Percentiles rank a stretch among this genome's conserved stretches.
Evolutionary conservation across 2,329 filamentous ascomycete species (phyloP).

Genomic region (Plectosphaerella plurivora): DNA sequence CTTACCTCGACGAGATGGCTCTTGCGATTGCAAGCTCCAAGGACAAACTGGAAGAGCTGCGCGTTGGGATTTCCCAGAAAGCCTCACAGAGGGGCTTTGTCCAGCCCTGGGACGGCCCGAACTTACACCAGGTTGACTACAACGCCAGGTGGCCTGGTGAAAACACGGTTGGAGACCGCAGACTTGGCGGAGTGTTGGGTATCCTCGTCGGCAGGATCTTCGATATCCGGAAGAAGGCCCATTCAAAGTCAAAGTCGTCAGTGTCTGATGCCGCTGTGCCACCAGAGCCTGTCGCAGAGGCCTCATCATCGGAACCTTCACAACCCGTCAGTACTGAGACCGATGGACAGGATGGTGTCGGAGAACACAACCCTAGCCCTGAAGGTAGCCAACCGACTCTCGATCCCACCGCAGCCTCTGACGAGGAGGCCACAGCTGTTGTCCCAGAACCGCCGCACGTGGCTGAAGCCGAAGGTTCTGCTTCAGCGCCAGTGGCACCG

Average conservation of each 20-base stretch:
- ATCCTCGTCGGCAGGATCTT: slow-evolving; percentile 64
- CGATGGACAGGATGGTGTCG: background rate
- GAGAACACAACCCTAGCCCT: background rate
- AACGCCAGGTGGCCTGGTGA: slow-evolving; percentile 51
- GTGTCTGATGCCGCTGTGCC: background rate
- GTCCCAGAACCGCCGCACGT: too few relatives aligned
- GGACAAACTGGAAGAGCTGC: slow-evolving; percentile 62
- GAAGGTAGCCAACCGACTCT: background rate
- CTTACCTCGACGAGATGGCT: slow-evolving; percentile 79
- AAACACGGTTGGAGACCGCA: slow-evolving; percentile 55
- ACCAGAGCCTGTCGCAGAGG: background rate
- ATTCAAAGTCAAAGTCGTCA: slow-evolving; percentile 6
- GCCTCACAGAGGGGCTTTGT: slow-evolving; percentile 46
- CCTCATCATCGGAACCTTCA: background rate
- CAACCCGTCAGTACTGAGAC: background rate
- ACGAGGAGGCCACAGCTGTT: too few relatives aligned
- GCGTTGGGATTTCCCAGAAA: slow-evolving; percentile 63
- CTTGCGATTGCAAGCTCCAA: slow-evolving; percentile 69
- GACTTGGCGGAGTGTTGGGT: slow-evolving; percentile 65
- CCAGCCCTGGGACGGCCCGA: slow-evolving; percentile 57
- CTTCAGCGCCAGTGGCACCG: too few relatives aligned
- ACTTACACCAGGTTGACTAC: slow-evolving; percentile 61
- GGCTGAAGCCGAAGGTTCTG: too few relatives aligned
- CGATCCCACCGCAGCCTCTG: too few relatives aligned
- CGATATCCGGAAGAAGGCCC: slow-evolving; percentile 40